Evolutionary conservation across 176 grass and related monocot genomes (phyloP), one percentile per base, ranked within the genome.

Genomic region (Juncus effusus): DNA sequence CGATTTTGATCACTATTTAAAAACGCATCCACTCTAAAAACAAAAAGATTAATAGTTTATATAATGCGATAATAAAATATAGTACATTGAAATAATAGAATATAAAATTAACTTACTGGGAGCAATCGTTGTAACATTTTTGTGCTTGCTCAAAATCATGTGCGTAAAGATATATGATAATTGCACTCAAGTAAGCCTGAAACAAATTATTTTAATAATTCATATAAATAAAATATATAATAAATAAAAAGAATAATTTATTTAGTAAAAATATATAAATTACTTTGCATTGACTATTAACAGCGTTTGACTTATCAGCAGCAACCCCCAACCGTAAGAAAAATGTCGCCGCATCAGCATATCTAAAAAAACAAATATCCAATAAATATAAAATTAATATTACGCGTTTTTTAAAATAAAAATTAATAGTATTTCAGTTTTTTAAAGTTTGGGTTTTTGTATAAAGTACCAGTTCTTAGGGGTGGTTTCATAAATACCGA

Each of bases 141-240:
- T 99, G 94, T 66, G 94, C 94, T 75, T 99, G 94, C 59, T 77
- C 85, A 83, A 99, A 99, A 78, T 99, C 94, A 89, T 99, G 85
- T 3, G 83, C 76, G 51, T 90, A 99, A 35, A 99, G 94, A 73
- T 99, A 99, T 61, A 99, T 54, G 57, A 93, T 82, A 50, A 99
- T 90, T 55, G 94, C 88, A 81, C 85, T 93, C 76, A 93, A 69
- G 80, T 99, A 99, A 70, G 80, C 88, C 94, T 99, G 76, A 63
- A 93, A 56, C 79, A 36, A 36, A 69, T 2, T 69, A 36, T 8
- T 64, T 74, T 19, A 38, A 11, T 42, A 42, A 47, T 42, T 28
- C 58, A 14, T 7, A 41, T 60, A 13, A 47, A 72, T 16, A 47
- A 16, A 36, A 38, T 41, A 60, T 47, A 47, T 47, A 82, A 59